Percentiles rank a stretch among this genome's conserved stretches.
Evolutionary conservation across 2,329 filamentous ascomycete species (phyloP).

Genomic region (Xylariales sp.): DNA sequence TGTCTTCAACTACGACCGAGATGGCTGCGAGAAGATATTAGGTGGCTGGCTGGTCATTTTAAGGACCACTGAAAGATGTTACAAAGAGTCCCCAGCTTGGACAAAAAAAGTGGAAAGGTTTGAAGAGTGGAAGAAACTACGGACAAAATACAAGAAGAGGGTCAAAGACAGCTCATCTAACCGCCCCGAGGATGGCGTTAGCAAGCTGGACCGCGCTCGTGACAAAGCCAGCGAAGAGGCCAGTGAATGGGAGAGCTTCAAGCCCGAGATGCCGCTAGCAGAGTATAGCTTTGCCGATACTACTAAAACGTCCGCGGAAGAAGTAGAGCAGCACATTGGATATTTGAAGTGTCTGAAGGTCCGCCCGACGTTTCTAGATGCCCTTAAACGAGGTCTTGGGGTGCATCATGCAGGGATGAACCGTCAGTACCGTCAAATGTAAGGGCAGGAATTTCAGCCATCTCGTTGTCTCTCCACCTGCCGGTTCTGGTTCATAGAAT

Average conservation of each 20-base stretch:
- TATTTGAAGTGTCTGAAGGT: conserved; percentile 48
- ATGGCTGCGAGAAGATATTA: conserved; percentile 58
- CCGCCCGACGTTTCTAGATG: conserved; percentile 49
- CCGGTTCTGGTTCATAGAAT: too few species aligned
- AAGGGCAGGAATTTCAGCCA: too few species aligned
- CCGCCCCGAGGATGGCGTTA: conserved; percentile 41
- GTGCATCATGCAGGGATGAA: conserved; percentile 81
- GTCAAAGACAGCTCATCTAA: conserved; percentile 28
- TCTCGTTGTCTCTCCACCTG: too few species aligned
- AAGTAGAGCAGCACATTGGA: conserved; percentile 51
- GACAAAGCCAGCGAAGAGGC: conserved; percentile 52
- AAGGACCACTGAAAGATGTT: conserved; percentile 46
- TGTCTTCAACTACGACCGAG: conserved; percentile 72
- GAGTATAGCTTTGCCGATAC: conserved; percentile 64
- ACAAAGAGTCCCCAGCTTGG: conserved; percentile 20
- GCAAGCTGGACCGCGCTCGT: conserved; percentile 52
- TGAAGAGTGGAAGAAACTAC: conserved; percentile 28
- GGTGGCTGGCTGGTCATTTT: conserved; percentile 41
- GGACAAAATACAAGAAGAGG: conserved; percentile 32
- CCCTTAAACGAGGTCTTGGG: conserved; percentile 64
- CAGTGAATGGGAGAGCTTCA: conserved; percentile 59
- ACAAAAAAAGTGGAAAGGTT: conserved; percentile 26
- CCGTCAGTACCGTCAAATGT: conserved; percentile 67
- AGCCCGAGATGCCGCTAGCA: conserved; percentile 59
- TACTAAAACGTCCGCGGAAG: conserved; percentile 51